Percentiles rank a stretch among this genome's conserved stretches.
Conservation (phyloP, 192 early-diverging fungal species). For the Linnemannia elongata region DNA sequence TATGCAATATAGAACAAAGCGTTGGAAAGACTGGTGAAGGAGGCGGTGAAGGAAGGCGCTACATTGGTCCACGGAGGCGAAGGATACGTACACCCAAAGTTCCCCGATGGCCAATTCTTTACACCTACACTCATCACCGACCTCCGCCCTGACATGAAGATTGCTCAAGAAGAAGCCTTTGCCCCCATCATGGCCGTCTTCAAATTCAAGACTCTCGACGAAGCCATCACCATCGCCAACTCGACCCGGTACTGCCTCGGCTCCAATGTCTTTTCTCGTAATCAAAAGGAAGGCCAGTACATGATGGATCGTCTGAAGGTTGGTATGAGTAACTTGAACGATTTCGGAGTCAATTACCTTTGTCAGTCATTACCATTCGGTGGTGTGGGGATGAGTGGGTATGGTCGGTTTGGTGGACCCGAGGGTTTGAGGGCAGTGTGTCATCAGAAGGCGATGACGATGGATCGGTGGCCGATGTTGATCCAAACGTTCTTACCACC, state of each 20-base stretch:
- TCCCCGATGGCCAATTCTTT: constrained; percentile 86
- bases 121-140: constrained; percentile 84
- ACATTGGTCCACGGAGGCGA: constrained; percentile 78
- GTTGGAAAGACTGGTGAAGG: constrained; percentile 76
- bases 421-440: constrained; percentile 83
- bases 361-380: constrained; percentile 88
- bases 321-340: constrained; percentile 90
- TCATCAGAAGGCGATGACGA: constrained; percentile 77
- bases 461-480: constrained; percentile 73
- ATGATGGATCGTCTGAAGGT: constrained; percentile 74
- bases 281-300: constrained; percentile 69
- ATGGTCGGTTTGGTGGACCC: constrained; percentile 80
- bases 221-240: constrained; percentile 79
- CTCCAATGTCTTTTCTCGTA: constrained; percentile 81
- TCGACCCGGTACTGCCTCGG: constrained; percentile 82
- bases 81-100: constrained; percentile 75
- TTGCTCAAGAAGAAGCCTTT: constrained; percentile 82
- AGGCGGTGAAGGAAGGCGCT: constrained; percentile 85
- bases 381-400: constrained; percentile 83
- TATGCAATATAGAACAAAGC: constrained; percentile 56
- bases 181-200: constrained; percentile 87
- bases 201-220: constrained; percentile 76
- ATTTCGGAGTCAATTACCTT: constrained; percentile 88
- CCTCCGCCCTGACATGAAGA: constrained; percentile 81
- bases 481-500: constrained; percentile 83